Base-by-base conservation (phyloP, 805 yeast species). In the Grigorovia jiainica region DNA sequence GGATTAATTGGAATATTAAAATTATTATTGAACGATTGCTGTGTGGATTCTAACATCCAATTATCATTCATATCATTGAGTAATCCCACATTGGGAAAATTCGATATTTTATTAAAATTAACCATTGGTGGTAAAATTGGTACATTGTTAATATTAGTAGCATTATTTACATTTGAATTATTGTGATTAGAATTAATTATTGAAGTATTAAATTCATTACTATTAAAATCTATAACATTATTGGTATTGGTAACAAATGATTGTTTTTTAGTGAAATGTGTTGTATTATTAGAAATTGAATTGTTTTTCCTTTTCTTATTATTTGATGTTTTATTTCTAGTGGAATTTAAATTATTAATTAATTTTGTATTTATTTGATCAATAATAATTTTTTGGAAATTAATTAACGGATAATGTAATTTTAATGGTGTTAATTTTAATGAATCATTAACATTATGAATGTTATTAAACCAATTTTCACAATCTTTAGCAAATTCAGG, bases 401-500 rank as follows among this genome's bases (percentile, higher is more conserved):
- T 27, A 10, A 27, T 13, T 13, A 13, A 27, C 15, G 31, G 31
- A 15, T 27, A 27, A 13, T 27, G 31, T 7, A 27, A 15, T 13
- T 10, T 27, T 13, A 27, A 13, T 10, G 31, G 31, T 4, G 31
- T 27, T 13, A 27, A 27, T 13, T 27, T 27, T 15, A 27, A 11
- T 7, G 11, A n/a, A 4, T 10, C 7, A 11, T 27, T 13, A n/a
- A 27, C 6, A 7, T n/a, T 13, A 27, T 27, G 31, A 7, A 27
- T 3, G n/a, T 27, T 27, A 13, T 27, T 7, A 7, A 27, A 42
- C 44, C 44, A 42, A 10, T 38, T 21, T 21, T 49, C 60, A 44
- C 71, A 67, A 34, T 56, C 54, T 17, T 47, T 43, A 4, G 68
- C 65, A 58, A 87, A 87, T 23, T 66, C 71, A 2, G 65, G 61